Evolutionary conservation across 2,329 filamentous ascomycete genomes (phyloP), one percentile per base, ranked within the genome.

Genomic region (Fusarium sp.): DNA sequence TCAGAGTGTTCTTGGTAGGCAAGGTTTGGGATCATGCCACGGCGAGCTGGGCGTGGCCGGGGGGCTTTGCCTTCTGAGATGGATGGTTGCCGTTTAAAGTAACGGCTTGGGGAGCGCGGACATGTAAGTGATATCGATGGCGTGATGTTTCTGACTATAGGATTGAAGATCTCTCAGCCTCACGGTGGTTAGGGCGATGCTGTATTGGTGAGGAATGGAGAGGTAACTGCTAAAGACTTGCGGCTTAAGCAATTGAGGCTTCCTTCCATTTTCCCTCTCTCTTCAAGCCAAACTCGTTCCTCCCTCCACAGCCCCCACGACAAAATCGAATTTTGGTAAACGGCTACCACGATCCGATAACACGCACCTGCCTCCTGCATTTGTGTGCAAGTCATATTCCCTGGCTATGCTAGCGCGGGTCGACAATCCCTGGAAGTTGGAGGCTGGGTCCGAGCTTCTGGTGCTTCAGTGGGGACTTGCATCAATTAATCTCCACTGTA

Each of bases 1-100:
- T 58, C 67, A 50, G 67, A 67, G 48, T 59, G 58, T 70, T 65
- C 48, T 48, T 69, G 56, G 62, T 56, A 39, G 62, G 33, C 66
- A 56, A 41, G 57, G 63, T 67, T 67, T 54, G 22, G 53, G 64
- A 74, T 74, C 72, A 74, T 74, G 72, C 72, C 72, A 74, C 67
- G 65, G 54, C 53, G 53, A 50, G 51, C 68, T 59, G 55, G 55
- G 57, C 57, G 32, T 58, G 61, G 50, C 52, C 49, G 52, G 19
- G 51, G 19, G 24, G 22, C 40, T 43, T 37, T 56, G 22, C 24
- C 56, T 28, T 44, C 52, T 69, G 35, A 26, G 45, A 56, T 56
- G 62, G 50, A 35, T 45, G 28, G 40, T 39, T 65, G 40, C 57
- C 57, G 26, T 57, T 52, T 53, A 35, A 47, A 59, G 56, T 28